Evolutionary conservation across 176 grass and related monocot genomes (phyloP).

Genomic region (Rhynchospora tenuis): DNA sequence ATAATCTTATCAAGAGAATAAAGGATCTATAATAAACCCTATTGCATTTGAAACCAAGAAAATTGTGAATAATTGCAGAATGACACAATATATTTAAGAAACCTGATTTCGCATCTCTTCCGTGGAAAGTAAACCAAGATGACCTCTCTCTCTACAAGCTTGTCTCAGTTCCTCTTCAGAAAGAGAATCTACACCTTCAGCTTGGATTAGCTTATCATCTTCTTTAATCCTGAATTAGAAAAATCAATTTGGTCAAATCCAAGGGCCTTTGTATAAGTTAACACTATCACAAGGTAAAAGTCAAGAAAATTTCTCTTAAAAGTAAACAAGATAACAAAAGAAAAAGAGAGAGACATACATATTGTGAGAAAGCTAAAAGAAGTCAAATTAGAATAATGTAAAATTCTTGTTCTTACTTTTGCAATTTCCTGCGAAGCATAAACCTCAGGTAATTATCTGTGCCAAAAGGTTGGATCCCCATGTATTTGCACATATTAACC

Average conservation of each 20-base stretch:
- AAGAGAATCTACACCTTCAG: slow-evolving; percentile 80
- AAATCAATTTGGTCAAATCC: background rate
- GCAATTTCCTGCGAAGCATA: slow-evolving; percentile 89
- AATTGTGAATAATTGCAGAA: slow-evolving; percentile 6
- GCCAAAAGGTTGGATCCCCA: slow-evolving; percentile 88
- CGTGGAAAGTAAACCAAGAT: slow-evolving; percentile 70
- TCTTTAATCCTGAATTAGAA: slow-evolving; percentile 61
- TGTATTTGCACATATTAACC: slow-evolving; percentile 99
- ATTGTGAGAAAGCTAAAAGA: background rate
- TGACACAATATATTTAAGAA: slow-evolving; percentile 1
- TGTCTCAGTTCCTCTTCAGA: slow-evolving; percentile 89
- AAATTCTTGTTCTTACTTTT: slow-evolving; percentile 52
- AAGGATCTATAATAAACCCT: background rate
- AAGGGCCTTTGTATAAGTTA: background rate
- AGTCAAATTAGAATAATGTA: background rate
- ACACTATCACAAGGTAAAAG: background rate
- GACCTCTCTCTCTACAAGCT: slow-evolving; percentile 80
- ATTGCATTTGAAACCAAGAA: background rate
- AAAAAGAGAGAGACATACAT: background rate
- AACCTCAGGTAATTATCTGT: slow-evolving; percentile 89
- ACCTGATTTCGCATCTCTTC: slow-evolving; percentile 96
- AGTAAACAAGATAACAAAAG: background rate
- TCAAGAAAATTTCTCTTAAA: background rate
- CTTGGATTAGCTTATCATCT: slow-evolving; percentile 86
- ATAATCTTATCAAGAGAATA: background rate